These are phyloP conservation scores for Pleurotus platypus DNA, from an alignment of 768 basidiomycete species.

Conservation along the genomic window DNA sequence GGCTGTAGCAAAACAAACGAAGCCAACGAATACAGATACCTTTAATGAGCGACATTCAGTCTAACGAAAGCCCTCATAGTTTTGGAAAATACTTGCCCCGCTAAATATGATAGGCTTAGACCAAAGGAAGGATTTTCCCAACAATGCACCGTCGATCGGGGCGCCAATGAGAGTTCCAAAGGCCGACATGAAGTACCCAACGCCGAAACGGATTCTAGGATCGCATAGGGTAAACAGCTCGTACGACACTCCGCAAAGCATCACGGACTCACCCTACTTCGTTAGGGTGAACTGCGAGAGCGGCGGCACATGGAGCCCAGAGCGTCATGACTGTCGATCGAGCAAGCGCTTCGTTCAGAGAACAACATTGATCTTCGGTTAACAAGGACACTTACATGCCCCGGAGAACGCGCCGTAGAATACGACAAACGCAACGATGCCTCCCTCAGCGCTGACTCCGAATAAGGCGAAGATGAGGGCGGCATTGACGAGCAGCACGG, in stretches of 20 bases:
- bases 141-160: constrained; percentile 17
- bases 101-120: constrained; percentile 16
- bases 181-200: not conserved
- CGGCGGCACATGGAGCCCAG: not conserved
- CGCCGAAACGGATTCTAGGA: not conserved
- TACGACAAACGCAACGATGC: constrained; percentile 31
- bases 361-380: no score
- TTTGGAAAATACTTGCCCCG: not conserved
- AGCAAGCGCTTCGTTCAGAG: not conserved
- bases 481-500: constrained; percentile 21
- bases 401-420: constrained; percentile 40
- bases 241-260: not conserved
- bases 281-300: not conserved
- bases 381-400: constrained; percentile 15
- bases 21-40: not conserved
- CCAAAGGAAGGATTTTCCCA: constrained; percentile 16
- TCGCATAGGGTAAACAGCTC: no score
- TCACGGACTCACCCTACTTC: not conserved
- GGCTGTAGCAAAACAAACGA: not conserved
- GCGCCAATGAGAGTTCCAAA: constrained; percentile 8
- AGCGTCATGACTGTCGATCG: not conserved
- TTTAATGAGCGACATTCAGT: not conserved
- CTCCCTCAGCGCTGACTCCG: constrained; percentile 23
- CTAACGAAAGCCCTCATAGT: no score
- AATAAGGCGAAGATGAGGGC: constrained; percentile 32